Evolutionary conservation across 108 stramenopile species (phyloP).

Genomic region (Cyclostephanos invisitatus): DNA sequence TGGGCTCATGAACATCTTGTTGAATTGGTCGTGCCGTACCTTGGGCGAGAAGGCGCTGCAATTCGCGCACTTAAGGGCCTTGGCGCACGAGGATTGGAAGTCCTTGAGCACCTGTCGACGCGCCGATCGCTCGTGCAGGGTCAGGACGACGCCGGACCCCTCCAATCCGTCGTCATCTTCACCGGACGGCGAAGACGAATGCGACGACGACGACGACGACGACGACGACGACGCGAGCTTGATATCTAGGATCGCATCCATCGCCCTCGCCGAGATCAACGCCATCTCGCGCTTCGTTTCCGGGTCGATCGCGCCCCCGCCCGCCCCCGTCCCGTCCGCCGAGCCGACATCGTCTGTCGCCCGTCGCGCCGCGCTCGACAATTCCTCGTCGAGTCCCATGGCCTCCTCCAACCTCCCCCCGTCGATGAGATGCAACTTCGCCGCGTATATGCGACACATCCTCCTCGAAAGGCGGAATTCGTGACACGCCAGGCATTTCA

Average conservation of each 20-base stretch:
- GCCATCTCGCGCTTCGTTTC: slow-evolving; percentile 14
- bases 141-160: slow-evolving; percentile 11
- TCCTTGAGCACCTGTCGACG: slow-evolving; percentile 69
- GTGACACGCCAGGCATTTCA: slow-evolving; percentile 96
- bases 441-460: slow-evolving; percentile 44
- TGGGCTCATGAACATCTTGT: slow-evolving; percentile 90
- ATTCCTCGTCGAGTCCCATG: slow-evolving; percentile 65
- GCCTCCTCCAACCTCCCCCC: slow-evolving; percentile 56
- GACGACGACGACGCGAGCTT: slow-evolving; percentile 8
- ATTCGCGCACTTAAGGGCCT: slow-evolving; percentile 76
- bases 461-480: slow-evolving; percentile 60
- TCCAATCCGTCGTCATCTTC: background rate
- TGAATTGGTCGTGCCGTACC: slow-evolving; percentile 93
- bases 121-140: slow-evolving; percentile 67
- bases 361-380: slow-evolving; percentile 39
- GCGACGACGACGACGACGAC: background rate
- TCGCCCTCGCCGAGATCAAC: slow-evolving; percentile 9
- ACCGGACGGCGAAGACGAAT: background rate
- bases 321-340: background rate
- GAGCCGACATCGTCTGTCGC: background rate
- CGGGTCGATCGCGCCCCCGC: background rate
- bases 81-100: slow-evolving; percentile 64
- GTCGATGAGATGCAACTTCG: slow-evolving; percentile 75
- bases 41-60: slow-evolving; percentile 88
- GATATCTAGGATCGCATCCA: slow-evolving; percentile 44